These are phyloP conservation scores for Eucalyptus viminalis DNA, from an alignment of 345 rosid genomes.

Conservation along the genomic window DNA sequence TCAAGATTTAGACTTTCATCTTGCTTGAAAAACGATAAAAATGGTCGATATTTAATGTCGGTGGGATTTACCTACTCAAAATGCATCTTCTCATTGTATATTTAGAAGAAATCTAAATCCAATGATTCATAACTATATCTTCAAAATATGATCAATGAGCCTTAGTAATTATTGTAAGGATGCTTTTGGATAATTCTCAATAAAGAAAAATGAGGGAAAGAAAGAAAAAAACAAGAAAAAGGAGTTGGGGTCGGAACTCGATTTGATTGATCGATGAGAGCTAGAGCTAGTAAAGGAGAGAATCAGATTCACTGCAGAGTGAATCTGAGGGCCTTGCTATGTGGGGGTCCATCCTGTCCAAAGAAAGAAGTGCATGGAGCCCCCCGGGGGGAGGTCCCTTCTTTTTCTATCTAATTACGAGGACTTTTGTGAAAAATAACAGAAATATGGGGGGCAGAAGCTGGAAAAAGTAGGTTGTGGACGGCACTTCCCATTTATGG, in stretches of 20 bases:
- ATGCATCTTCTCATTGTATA: background rate
- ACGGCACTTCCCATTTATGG: background rate
- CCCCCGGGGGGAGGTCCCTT: background rate
- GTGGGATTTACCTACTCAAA: background rate
- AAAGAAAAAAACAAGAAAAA: too few relatives aligned
- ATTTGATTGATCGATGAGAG: background rate
- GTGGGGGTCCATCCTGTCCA: background rate
- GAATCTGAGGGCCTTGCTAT: background rate
- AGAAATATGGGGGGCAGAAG: background rate
- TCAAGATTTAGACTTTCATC: background rate
- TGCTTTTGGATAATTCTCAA: background rate
- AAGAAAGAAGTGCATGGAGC: background rate
- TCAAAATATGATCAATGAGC: background rate
- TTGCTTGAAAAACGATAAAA: background rate
- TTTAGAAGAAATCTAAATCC: background rate
- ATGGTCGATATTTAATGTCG: background rate
- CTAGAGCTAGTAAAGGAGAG: background rate
- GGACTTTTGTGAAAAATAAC: background rate
- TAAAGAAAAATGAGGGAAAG: background rate
- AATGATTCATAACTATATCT: background rate
- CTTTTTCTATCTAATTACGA: background rate
- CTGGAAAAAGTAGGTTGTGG: background rate
- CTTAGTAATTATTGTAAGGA: background rate
- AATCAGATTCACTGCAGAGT: background rate
- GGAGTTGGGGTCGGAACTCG: background rate